Conservation (phyloP, 2,329 filamentous ascomycete species). For the Botryotinia calthae region DNA sequence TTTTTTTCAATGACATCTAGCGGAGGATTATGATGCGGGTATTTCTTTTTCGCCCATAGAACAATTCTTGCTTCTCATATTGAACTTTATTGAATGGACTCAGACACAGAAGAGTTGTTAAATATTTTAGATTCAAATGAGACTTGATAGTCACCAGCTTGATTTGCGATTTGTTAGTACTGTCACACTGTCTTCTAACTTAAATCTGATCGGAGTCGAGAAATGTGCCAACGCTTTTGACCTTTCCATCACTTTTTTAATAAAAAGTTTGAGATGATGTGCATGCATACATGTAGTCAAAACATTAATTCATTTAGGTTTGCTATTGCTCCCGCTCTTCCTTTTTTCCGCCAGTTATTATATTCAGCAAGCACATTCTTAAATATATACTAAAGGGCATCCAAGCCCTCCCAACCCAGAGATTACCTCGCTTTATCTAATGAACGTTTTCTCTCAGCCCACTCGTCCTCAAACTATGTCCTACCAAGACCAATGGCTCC, state of each 20-base stretch:
- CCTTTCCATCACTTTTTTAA: not conserved
- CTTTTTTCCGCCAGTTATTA: not conserved
- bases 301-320: not conserved
- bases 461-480: constrained; percentile 37
- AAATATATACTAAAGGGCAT: not conserved
- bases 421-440: not conserved
- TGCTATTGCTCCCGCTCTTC: not conserved
- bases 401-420: not conserved
- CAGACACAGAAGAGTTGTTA: not conserved
- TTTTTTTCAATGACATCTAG: not conserved
- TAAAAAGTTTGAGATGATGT: not conserved
- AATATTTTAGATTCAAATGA: constrained; percentile 1
- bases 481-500: constrained; percentile 27
- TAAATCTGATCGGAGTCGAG: not conserved
- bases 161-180: not conserved
- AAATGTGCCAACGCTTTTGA: not conserved
- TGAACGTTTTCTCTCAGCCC: constrained; percentile 37
- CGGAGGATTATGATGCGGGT: not conserved
- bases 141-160: not conserved
- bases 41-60: not conserved
- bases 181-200: not conserved
- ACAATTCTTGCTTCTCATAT: not conserved
- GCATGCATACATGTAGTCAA: not conserved
- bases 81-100: not conserved
- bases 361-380: not conserved